These are phyloP conservation scores for Amanita molliuscula DNA, from an alignment of 768 basidiomycete genomes.

Conservation along the genomic window DNA sequence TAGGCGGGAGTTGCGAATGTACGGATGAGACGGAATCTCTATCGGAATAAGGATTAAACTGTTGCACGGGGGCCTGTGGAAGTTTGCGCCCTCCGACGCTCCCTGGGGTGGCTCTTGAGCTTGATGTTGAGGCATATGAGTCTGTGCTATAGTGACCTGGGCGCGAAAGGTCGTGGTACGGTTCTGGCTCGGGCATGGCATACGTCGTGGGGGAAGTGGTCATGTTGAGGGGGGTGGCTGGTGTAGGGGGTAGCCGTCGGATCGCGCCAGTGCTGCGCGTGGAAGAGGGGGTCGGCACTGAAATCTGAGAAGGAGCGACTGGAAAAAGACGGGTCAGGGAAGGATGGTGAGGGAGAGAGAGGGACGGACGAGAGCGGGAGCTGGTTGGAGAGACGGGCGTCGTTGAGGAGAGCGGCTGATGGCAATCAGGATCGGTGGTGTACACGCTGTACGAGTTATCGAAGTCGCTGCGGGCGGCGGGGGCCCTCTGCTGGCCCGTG, in stretches of 20 bases:
- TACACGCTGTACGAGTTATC: constrained; percentile 29
- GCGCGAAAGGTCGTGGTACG: constrained; percentile 21
- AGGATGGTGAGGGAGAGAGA: background rate
- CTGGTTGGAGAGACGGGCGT: constrained; percentile 9
- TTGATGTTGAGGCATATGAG: constrained; percentile 17
- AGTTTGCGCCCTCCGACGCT: constrained; percentile 10
- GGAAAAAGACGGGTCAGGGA: background rate
- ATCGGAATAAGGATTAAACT: constrained; percentile 13
- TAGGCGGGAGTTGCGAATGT: background rate
- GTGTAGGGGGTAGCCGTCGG: constrained; percentile 33
- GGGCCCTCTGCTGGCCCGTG: background rate
- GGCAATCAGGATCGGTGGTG: constrained; percentile 16
- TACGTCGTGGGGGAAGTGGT: constrained; percentile 12
- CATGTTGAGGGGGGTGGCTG: constrained; percentile 21
- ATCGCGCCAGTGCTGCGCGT: background rate
- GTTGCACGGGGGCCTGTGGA: constrained; percentile 14
- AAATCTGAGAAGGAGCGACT: background rate
- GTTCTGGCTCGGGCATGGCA: constrained; percentile 35
- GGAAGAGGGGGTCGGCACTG: constrained; percentile 13
- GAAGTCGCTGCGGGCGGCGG: constrained; percentile 10
- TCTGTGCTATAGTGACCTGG: constrained; percentile 15
- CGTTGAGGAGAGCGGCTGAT: constrained; percentile 5
- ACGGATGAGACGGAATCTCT: constrained; percentile 2
- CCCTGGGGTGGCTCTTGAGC: constrained; percentile 10
- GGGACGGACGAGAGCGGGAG: constrained; percentile 13